phyloP scores from a whole-genome alignment of 106 monocot genomes.

The Dioscorea zingiberensis region DNA sequence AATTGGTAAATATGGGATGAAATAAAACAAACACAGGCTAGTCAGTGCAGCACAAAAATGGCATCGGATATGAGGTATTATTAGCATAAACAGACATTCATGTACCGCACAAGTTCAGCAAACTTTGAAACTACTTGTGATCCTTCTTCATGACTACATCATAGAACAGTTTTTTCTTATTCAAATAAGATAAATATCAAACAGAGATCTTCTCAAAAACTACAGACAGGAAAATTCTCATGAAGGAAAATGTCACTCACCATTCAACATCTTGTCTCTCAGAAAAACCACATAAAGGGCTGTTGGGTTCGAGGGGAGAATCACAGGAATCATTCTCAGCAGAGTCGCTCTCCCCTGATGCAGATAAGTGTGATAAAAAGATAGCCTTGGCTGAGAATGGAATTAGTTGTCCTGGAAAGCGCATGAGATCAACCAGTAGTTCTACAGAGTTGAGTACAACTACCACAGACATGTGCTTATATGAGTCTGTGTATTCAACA shows the following conservation, averaged over 20 bases:
- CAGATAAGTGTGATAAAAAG: conserved; percentile 77
- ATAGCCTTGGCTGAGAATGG: conserved; percentile 92
- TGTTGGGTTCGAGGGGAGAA: conserved; percentile 99
- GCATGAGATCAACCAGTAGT: conserved; percentile 95
- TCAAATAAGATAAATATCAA: no score
- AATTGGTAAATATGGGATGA: no score
- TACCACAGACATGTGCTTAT: conserved; percentile 91
- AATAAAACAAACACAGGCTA: no score
- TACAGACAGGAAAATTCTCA: no score
- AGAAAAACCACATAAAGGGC: conserved; percentile 74
- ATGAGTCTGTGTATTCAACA: conserved; percentile 66
- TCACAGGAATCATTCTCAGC: conserved; percentile 99
- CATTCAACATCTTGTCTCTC: conserved; percentile 62
- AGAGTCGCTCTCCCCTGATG: conserved; percentile 91
- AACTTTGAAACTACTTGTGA: no score
- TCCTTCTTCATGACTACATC: no score
- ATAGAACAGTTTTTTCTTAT: no score
- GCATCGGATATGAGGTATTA: no score
- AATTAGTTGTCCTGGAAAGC: conserved; percentile 93
- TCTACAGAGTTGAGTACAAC: conserved; percentile 77
- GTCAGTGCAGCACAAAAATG: no score
- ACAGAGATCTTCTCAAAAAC: no score
- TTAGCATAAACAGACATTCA: no score
- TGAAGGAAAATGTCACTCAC: conserved; percentile 15
- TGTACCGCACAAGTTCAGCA: no score